Evolutionary conservation across 2,329 filamentous ascomycete species (phyloP).

Genomic region (Aureobasidium sp.): DNA sequence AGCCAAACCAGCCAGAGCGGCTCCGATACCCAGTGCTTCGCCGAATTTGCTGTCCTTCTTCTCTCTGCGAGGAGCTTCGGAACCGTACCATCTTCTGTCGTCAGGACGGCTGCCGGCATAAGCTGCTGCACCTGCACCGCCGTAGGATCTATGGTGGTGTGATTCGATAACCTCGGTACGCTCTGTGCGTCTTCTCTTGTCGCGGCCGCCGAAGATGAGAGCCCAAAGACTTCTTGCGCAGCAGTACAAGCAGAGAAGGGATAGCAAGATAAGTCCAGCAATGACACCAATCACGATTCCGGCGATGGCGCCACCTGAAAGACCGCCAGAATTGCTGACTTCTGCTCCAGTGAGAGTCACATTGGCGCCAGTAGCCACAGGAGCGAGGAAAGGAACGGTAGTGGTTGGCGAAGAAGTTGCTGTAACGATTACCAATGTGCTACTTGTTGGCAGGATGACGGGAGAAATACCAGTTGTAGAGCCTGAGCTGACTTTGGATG

Average conservation of each 20-base stretch:
- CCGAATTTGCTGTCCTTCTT: constrained; percentile 32
- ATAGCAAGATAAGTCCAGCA: constrained; percentile 58
- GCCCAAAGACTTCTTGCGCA: constrained; percentile 50
- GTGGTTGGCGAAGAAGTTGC: constrained; percentile 40
- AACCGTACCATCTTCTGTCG: constrained; percentile 44
- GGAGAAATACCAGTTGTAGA: constrained; percentile 39
- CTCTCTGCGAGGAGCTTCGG: constrained; percentile 30
- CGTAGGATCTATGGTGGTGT: constrained; percentile 51
- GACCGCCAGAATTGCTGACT: constrained; percentile 28
- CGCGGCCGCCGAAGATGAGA: constrained; percentile 51
- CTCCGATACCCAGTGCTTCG: constrained; percentile 33
- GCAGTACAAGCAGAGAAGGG: constrained; percentile 69
- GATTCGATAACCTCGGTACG: constrained; percentile 55
- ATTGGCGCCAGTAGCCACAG: constrained; percentile 48
- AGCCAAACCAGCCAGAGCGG: constrained; percentile 38
- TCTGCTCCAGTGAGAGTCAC: constrained; percentile 33
- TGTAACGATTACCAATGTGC: constrained; percentile 48
- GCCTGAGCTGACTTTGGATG: constrained; percentile 16
- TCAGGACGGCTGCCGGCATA: constrained; percentile 15
- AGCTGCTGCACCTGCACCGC: constrained; percentile 49
- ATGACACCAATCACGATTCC: constrained; percentile 73
- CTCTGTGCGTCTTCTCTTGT: constrained; percentile 39
- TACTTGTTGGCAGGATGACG: constrained; percentile 45
- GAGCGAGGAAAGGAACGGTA: constrained; percentile 44
- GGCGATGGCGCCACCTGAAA: constrained; percentile 69